Percentiles rank a stretch among this genome's conserved stretches.
These are phyloP conservation scores for Colletotrichum tanaceti DNA, from an alignment of 2,329 filamentous ascomycete genomes.

Conservation along the genomic window DNA sequence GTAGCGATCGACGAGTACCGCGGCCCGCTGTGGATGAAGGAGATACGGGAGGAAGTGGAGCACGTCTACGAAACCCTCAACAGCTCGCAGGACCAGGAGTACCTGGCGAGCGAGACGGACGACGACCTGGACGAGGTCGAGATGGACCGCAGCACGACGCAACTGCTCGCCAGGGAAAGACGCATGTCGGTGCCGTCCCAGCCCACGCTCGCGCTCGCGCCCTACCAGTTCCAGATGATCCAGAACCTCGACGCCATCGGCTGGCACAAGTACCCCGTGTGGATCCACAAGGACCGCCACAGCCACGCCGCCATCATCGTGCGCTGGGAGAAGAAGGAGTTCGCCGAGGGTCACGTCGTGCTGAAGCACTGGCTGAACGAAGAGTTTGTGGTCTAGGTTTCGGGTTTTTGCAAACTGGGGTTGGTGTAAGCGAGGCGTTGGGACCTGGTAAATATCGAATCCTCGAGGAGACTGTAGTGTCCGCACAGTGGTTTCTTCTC, in stretches of 20 bases:
- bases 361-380: conserved; percentile 83
- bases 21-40: conserved; percentile 76
- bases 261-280: conserved; percentile 75
- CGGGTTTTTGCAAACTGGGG: background rate
- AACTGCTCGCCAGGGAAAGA: conserved; percentile 55
- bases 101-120: conserved; percentile 69
- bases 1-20: conserved; percentile 78
- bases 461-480: conserved; percentile 6
- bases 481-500: background rate
- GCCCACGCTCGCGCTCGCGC: conserved; percentile 81
- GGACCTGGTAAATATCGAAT: conserved; percentile 10
- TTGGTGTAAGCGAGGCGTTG: conserved; percentile 25
- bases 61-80: conserved; percentile 80
- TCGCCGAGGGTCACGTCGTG: conserved; percentile 82
- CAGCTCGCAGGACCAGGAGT: conserved; percentile 75
- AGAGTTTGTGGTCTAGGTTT: conserved; percentile 72
- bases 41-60: conserved; percentile 81
- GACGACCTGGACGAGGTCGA: conserved; percentile 55
- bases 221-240: conserved; percentile 88
- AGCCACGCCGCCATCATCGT: conserved; percentile 93
- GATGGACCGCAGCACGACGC: conserved; percentile 52
- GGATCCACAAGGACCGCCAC: conserved; percentile 82
- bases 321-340: conserved; percentile 72
- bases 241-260: conserved; percentile 75
- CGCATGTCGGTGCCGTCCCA: conserved; percentile 59